These are phyloP conservation scores for Hordeum pubiflorum DNA, from an alignment of 202 grass and related monocot genomes.

Conservation along the genomic window DNA sequence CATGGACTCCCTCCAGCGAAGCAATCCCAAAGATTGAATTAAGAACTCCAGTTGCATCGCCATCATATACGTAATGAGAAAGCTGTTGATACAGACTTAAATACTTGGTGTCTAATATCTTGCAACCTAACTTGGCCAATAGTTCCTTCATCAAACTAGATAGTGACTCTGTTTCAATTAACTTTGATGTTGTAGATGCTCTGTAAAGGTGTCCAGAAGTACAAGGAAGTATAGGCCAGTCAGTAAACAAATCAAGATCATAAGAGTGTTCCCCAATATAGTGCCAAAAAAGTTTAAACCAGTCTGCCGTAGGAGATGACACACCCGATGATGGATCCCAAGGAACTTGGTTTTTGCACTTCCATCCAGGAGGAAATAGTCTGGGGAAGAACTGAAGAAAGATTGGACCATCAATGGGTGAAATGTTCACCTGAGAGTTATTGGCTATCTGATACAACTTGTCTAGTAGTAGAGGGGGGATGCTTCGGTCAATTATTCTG, in stretches of 20 bases:
- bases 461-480: constrained; percentile 46
- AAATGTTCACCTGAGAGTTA: constrained; percentile 52
- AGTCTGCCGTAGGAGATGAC: constrained; percentile 50
- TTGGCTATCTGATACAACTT: constrained; percentile 64
- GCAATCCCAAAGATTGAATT: constrained; percentile 68
- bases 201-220: constrained; percentile 74
- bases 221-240: constrained; percentile 95
- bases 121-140: constrained; percentile 76
- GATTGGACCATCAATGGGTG: constrained; percentile 50
- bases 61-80: constrained; percentile 63
- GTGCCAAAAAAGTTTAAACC: constrained; percentile 94
- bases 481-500: constrained; percentile 68
- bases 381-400: constrained; percentile 73
- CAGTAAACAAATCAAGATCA: constrained; percentile 65
- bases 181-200: constrained; percentile 54
- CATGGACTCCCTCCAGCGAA: constrained; percentile 42
- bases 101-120: constrained; percentile 66
- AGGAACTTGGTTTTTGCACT: constrained; percentile 57
- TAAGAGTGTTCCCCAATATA: constrained; percentile 60
- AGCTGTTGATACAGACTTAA: constrained; percentile 50
- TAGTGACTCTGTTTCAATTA: constrained; percentile 66
- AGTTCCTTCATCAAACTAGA: constrained; percentile 61
- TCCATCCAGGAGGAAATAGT: constrained; percentile 82
- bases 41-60: constrained; percentile 66
- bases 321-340: constrained; percentile 57